Evolutionary conservation across 148 eudicot species (phyloP), one percentile per base, ranked within the genome.

Genomic region (Dianthus caryophyllus): DNA sequence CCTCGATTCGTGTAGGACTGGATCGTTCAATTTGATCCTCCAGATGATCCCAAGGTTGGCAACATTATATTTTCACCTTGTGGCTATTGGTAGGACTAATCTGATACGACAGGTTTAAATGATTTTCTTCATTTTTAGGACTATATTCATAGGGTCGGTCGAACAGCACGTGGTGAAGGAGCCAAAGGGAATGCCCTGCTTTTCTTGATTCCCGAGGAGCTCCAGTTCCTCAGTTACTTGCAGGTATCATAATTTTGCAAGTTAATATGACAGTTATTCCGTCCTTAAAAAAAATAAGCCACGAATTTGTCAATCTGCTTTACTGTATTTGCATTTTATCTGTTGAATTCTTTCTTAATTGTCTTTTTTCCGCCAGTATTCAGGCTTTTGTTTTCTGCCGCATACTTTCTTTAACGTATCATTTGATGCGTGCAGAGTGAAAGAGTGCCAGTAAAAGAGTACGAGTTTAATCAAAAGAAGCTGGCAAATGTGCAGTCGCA

Each of bases 121-220:
- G 2, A 0, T 47, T 54, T 22, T 17, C 41, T 62, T 64, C 54
- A 41, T 5, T 69, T 56, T 56, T 76, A 94, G 99, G 99, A 94
- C 73, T 94, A 90, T 73, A 88, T 95, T 50, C 99, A 95, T 36
- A 84, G 99, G 76, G 97, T 95, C 71, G 99, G 99, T 27, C 90
- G 99, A 72, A 95, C 99, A 70, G 99, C 97, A 15, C 96, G 97
- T 82, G 99, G 97, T 25, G 97, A 88, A 88, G 97, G 97, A 79
- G 89, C 88, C 15, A 82, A 82, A 76, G 99, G 97, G 65, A 82
- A 81, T 61, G 99, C 99, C 44, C 66, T 95, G 69, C 91, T 95
- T 65, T 90, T 95, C 78, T 76, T 95, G 66, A 86, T 82, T 62
- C 97, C 96, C 0, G 97, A 95, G 78, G 99, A 95, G 82, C 74